Conservation (phyloP, 108 stramenopile genomes). For the Cyclotella choctawhatcheeana region DNA sequence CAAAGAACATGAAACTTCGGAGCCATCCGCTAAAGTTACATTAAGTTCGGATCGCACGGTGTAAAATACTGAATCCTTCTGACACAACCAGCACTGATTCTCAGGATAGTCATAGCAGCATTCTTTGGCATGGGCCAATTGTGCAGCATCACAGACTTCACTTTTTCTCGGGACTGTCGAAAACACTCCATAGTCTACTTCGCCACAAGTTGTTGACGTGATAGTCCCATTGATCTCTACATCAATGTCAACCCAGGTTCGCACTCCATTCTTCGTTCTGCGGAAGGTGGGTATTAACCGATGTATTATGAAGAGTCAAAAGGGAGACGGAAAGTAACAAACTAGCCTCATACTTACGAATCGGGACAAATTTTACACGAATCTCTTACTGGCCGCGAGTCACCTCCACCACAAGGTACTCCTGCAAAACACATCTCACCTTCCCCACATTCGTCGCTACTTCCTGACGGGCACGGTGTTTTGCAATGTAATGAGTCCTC, state of each 20-base stretch:
- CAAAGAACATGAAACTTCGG: constrained; percentile 26
- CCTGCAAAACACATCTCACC: constrained; percentile 51
- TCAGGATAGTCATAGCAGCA: constrained; percentile 47
- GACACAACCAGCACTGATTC: constrained; percentile 40
- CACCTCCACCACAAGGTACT: constrained; percentile 43
- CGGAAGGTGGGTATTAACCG: background rate
- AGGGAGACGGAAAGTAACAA: background rate
- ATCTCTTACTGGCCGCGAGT: constrained; percentile 12
- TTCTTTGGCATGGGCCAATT: constrained; percentile 16
- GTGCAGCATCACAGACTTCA: constrained; percentile 41
- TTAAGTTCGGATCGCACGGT: constrained; percentile 41
- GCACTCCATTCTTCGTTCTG: constrained; percentile 34
- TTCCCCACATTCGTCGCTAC: constrained; percentile 39
- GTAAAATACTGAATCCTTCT: constrained; percentile 32
- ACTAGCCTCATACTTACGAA: constrained; percentile 17
- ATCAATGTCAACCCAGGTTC: constrained; percentile 46
- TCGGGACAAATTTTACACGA: constrained; percentile 53
- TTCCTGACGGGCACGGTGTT: constrained; percentile 42
- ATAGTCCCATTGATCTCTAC: constrained; percentile 43
- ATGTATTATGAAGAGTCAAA: background rate
- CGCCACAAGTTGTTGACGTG: constrained; percentile 42
- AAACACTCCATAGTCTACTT: constrained; percentile 40
- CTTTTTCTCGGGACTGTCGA: constrained; percentile 33
- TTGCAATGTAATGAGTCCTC: constrained; percentile 37
- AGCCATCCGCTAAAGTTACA: constrained; percentile 35